These are phyloP conservation scores for Ascochyta fabae DNA, from an alignment of 2,329 filamentous ascomycete species.

Conservation along the genomic window DNA sequence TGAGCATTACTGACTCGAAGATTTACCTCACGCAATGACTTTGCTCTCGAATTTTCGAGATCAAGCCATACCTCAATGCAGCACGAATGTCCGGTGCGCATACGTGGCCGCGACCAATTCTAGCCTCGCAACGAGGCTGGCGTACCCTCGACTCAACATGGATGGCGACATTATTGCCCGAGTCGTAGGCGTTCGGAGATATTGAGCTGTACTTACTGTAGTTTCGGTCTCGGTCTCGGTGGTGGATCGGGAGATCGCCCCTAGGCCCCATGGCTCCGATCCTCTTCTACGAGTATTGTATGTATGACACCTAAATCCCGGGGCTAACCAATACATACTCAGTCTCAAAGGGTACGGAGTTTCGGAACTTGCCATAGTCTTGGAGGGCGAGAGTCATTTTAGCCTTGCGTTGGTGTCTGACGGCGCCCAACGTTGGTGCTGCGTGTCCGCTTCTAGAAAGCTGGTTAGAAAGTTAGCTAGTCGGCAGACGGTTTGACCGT, in stretches of 20 bases:
- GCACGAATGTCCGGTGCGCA: not conserved
- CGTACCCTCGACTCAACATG: not conserved
- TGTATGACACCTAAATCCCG: not conserved
- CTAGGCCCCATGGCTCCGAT: not conserved
- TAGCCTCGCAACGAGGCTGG: not conserved
- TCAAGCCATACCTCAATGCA: not conserved
- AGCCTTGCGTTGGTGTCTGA: conserved; percentile 5
- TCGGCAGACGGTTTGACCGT: not conserved
- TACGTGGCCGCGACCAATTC: not conserved
- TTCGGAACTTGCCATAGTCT: not conserved
- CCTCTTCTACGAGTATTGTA: not conserved
- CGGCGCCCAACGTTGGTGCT: not conserved
- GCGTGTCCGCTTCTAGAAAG: not conserved
- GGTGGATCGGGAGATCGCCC: conserved; percentile 11
- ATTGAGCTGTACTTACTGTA: not conserved
- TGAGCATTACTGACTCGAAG: not conserved
- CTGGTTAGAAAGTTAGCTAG: not conserved
- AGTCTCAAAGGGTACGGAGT: not conserved
- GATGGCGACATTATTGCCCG: conserved; percentile 7
- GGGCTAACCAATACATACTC: not conserved
- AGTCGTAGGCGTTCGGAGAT: not conserved
- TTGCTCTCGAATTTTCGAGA: not conserved
- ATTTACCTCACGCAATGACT: not conserved
- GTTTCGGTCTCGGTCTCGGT: not conserved
- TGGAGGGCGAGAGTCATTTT: conserved; percentile 8